Percentiles rank a stretch among this genome's conserved stretches.
Evolutionary conservation across 1,139 yeast genomes (phyloP).

Genomic region (Geotrichum macrosporum): DNA sequence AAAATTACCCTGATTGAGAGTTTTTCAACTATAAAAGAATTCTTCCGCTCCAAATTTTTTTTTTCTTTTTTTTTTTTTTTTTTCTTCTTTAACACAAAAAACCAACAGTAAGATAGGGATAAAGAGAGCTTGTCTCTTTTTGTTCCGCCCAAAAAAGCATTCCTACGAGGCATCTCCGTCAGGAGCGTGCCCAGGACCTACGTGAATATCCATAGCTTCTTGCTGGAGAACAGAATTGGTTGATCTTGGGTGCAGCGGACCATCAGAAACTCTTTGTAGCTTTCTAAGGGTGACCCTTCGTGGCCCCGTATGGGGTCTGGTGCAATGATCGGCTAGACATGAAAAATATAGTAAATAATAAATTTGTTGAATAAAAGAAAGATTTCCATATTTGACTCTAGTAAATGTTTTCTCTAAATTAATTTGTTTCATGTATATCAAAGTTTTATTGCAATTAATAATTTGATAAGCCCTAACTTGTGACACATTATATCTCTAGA

Average conservation of each 20-base stretch:
- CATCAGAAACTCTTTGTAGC: constrained; percentile 27
- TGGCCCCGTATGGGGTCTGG: constrained; percentile 42
- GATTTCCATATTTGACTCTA: too few species aligned
- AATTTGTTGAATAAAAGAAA: background rate
- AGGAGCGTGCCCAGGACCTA: constrained; percentile 40
- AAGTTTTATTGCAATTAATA: too few species aligned
- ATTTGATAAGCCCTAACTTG: too few species aligned
- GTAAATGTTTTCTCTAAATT: too few species aligned
- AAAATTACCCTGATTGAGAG: too few species aligned
- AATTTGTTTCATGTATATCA: too few species aligned
- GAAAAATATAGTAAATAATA: background rate
- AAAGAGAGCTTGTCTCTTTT: constrained; percentile 23
- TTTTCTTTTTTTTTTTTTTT: constrained; percentile 12
- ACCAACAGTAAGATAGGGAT: too few species aligned
- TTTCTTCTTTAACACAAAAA: constrained; percentile 36
- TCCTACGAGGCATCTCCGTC: constrained; percentile 41
- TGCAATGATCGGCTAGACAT: constrained; percentile 42
- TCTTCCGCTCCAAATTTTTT: background rate
- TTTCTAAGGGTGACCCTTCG: constrained; percentile 41
- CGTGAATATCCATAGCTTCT: constrained; percentile 32
- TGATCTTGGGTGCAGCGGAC: constrained; percentile 44
- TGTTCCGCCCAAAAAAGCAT: constrained; percentile 31
- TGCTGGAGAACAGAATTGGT: constrained; percentile 36
- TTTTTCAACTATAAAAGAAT: too few species aligned
- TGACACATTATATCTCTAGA: too few species aligned